phyloP scores from a whole-genome alignment of 192 early-diverging fungal genomes.

The Tieghemiomyces parasiticus region DNA sequence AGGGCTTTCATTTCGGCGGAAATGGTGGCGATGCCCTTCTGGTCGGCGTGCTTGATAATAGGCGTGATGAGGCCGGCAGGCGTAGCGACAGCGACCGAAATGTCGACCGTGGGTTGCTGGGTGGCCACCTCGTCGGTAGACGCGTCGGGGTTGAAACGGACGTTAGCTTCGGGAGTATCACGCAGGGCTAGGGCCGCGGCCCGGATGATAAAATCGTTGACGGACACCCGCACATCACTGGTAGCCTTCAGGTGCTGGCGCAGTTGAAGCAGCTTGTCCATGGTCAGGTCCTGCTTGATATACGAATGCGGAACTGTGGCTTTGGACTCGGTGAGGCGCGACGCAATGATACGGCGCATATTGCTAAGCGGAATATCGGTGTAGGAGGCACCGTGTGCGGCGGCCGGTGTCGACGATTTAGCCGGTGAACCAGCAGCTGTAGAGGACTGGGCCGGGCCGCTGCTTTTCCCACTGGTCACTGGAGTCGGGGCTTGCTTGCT shows the following conservation, averaged over 20 bases:
- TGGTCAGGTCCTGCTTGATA: slow-evolving; percentile 1
- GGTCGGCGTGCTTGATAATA: slow-evolving; percentile 34
- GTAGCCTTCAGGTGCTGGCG: slow-evolving; percentile 14
- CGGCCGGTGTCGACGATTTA: background rate
- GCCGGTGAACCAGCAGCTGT: slow-evolving; percentile 9
- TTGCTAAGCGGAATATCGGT: no score
- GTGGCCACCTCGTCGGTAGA: background rate
- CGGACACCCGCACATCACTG: background rate
- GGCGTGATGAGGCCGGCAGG: slow-evolving; percentile 35
- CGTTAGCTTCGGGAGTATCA: background rate
- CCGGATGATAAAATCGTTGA: background rate
- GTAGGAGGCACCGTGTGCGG: no score
- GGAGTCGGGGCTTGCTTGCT: background rate
- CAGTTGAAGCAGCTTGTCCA: slow-evolving; percentile 14
- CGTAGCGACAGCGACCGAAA: slow-evolving; percentile 43
- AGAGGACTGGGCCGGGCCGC: background rate
- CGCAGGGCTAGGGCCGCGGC: background rate
- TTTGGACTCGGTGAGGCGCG: no score
- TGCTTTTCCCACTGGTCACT: slow-evolving; percentile 7
- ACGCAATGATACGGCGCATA: no score
- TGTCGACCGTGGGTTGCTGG: slow-evolving; percentile 11
- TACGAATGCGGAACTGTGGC: slow-evolving; percentile 17
- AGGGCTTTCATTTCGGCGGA: slow-evolving; percentile 33
- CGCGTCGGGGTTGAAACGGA: no score
- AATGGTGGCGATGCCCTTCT: slow-evolving; percentile 31